phyloP scores from a whole-genome alignment of 2,329 filamentous ascomycete species.

The Phaeosphaeriaceae sp. region DNA sequence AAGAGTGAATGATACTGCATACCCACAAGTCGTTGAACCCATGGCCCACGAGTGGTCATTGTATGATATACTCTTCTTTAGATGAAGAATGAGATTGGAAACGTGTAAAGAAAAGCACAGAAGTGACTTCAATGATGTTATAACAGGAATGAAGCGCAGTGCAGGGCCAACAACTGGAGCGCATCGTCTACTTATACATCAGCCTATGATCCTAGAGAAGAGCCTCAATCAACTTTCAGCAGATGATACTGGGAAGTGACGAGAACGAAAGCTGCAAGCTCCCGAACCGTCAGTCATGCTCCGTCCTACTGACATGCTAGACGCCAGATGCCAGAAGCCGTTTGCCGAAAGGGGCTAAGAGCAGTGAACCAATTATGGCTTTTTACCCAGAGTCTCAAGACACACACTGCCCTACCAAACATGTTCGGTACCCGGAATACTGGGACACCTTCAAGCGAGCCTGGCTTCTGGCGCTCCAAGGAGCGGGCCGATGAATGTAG shows the following conservation, averaged over 20 bases:
- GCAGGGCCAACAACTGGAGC: neutral
- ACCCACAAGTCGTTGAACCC: constrained; percentile 41
- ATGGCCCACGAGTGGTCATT: constrained; percentile 10
- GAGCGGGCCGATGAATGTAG: neutral
- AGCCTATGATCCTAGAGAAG: neutral
- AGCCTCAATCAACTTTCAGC: neutral
- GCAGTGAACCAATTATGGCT: neutral
- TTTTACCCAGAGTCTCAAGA: neutral
- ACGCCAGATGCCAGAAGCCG: neutral
- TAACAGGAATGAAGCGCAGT: neutral
- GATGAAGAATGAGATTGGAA: neutral
- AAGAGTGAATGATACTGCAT: neutral
- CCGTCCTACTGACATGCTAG: neutral
- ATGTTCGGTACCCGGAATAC: neutral
- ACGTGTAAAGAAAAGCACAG: neutral
- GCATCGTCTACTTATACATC: neutral
- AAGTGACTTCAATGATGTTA: neutral
- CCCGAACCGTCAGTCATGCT: neutral
- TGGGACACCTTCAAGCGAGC: neutral
- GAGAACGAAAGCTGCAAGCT: neutral
- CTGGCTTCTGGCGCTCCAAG: neutral
- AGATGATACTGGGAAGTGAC: neutral
- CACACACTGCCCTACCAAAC: neutral
- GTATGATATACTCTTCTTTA: neutral
- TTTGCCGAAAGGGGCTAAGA: neutral